Conservation (phyloP, 441 rosid species). For the Hura crepitans region DNA sequence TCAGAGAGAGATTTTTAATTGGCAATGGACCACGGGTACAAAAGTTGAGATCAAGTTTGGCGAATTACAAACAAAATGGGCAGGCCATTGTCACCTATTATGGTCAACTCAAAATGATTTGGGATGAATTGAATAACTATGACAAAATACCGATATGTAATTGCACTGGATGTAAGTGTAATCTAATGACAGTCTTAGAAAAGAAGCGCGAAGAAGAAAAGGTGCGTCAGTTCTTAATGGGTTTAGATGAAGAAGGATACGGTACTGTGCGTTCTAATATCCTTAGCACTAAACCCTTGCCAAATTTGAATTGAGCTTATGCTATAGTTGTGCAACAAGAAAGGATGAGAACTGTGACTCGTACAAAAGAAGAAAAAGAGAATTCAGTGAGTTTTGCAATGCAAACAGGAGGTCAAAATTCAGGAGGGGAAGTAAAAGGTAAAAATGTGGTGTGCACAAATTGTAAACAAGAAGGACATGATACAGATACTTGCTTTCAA, state of each 20-base stretch:
- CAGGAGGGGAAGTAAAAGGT: no score
- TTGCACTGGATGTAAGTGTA: not conserved
- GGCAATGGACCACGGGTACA: conserved; percentile 17
- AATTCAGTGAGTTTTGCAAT: not conserved
- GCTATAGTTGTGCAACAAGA: conserved; percentile 6
- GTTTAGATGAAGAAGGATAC: not conserved
- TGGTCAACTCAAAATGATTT: not conserved
- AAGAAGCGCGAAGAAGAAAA: not conserved
- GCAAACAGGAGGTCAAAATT: not conserved
- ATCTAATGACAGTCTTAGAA: not conserved
- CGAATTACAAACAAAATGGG: not conserved
- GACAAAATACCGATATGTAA: not conserved
- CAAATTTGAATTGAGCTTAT: conserved; percentile 3
- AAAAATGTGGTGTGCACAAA: no score
- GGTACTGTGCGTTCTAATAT: not conserved
- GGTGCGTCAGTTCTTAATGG: not conserved
- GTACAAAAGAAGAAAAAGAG: not conserved
- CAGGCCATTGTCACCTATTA: not conserved
- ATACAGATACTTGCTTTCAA: not conserved
- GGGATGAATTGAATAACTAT: conserved; percentile 9
- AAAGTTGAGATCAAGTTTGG: not conserved
- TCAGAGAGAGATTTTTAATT: not conserved
- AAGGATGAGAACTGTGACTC: not conserved
- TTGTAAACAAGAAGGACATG: not conserved
- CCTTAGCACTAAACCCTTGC: not conserved